Evolutionary conservation across 495 filamentous ascomycete species (phyloP).

Genomic region (Talaromyces thailandensis): DNA sequence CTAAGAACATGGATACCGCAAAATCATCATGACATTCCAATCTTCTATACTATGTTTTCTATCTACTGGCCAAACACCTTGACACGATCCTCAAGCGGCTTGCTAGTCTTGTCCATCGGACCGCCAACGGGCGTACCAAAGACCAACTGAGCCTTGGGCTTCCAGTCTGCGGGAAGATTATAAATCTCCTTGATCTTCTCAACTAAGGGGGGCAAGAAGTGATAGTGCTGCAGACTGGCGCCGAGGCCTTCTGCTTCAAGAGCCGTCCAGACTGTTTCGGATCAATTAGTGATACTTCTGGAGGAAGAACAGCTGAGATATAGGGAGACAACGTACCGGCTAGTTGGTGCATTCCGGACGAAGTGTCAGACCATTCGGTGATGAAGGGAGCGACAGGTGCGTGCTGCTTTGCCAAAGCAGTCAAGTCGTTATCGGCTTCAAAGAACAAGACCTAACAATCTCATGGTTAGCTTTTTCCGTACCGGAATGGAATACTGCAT

Average conservation of each 20-base stretch:
- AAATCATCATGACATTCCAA: background rate
- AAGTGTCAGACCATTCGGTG: conserved; percentile 14
- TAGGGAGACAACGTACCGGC: conserved; percentile 20
- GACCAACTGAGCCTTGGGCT: conserved; percentile 40
- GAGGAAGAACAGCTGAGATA: background rate
- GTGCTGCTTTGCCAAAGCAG: conserved; percentile 11
- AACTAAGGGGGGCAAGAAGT: conserved; percentile 35
- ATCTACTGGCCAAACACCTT: conserved; percentile 18
- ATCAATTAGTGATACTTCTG: background rate
- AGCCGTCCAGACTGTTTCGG: conserved; percentile 38
- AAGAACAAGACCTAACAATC: conserved; percentile 44
- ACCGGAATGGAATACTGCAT: background rate
- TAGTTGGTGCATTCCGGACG: conserved; percentile 47
- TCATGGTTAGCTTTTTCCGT: background rate
- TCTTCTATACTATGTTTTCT: background rate
- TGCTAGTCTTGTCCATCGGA: conserved; percentile 24
- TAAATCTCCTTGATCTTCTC: conserved; percentile 32
- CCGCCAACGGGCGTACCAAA: conserved; percentile 34
- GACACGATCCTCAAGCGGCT: conserved; percentile 28
- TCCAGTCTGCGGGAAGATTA: conserved; percentile 38
- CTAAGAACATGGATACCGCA: background rate
- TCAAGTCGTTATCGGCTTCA: conserved; percentile 35
- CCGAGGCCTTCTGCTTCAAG: conserved; percentile 44
- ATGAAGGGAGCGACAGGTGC: background rate
- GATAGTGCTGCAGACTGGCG: conserved; percentile 48